Percentiles rank a stretch among this genome's conserved stretches.
Evolutionary conservation across 176 grass and related monocot genomes (phyloP).

Genomic region (Carex scoparia): DNA sequence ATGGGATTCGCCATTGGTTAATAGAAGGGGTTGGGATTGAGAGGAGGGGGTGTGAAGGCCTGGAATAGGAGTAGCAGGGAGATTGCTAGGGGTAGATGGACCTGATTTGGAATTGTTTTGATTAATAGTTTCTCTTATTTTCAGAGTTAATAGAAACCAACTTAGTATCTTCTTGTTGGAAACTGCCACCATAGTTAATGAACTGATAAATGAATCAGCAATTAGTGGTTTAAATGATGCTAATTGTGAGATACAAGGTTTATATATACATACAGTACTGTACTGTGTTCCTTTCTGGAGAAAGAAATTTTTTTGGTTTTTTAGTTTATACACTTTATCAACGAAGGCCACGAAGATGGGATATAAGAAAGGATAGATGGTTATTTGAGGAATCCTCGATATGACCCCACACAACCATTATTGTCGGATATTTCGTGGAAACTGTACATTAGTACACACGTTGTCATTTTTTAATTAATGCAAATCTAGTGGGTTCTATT

Average conservation of each 20-base stretch:
- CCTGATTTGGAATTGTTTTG: conserved; percentile 47
- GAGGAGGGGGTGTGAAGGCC: conserved; percentile 7
- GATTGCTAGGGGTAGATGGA: conserved; percentile 26
- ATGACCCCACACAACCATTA: too few relatives aligned
- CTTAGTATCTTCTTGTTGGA: conserved; percentile 87
- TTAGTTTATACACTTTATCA: too few relatives aligned
- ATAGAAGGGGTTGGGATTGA: conserved; percentile 12
- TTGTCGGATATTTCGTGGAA: too few relatives aligned
- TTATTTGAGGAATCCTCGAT: too few relatives aligned
- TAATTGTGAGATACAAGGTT: neutral
- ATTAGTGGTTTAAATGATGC: neutral
- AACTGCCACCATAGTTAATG: conserved; percentile 57
- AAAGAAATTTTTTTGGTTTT: too few relatives aligned
- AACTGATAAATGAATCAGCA: neutral
- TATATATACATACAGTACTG: too few relatives aligned
- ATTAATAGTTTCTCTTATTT: conserved; percentile 73
- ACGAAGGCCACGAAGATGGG: too few relatives aligned
- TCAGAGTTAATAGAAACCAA: conserved; percentile 90
- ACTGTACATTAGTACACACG: too few relatives aligned
- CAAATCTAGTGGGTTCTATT: too few relatives aligned
- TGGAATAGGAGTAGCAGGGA: conserved; percentile 6
- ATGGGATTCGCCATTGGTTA: neutral
- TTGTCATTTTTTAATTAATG: too few relatives aligned
- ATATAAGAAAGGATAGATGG: too few relatives aligned
- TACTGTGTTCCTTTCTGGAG: too few relatives aligned